A percentile compares a stretch with the other conserved stretches of the same genome.
phyloP scores from a whole-genome alignment of 2,329 filamentous ascomycete genomes.

The Fusarium buxicola region DNA sequence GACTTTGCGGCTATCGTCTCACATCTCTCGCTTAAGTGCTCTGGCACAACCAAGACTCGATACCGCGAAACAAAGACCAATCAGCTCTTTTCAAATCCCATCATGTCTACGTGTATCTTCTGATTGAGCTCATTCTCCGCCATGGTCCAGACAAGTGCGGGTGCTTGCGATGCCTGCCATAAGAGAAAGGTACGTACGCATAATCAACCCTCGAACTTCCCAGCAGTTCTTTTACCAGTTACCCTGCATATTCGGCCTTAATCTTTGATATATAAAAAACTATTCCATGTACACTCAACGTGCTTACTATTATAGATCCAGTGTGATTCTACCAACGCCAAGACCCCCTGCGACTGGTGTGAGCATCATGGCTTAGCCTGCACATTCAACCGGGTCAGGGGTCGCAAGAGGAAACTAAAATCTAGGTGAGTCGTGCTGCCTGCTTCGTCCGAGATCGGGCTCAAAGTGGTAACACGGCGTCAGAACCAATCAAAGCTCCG shows the following conservation, averaged over 20 bases:
- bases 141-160: constrained; percentile 36
- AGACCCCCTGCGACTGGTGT: constrained; percentile 40
- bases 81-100: not conserved
- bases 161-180: constrained; percentile 41
- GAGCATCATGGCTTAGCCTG: constrained; percentile 39
- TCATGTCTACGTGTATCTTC: constrained; percentile 1
- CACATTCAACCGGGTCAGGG: constrained; percentile 43
- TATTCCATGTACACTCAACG: not conserved
- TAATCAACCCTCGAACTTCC: not conserved
- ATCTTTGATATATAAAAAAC: not conserved
- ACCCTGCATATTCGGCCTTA: not conserved
- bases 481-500: constrained; percentile 28
- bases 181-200: constrained; percentile 40
- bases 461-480: not conserved
- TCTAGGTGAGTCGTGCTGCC: constrained; percentile 26
- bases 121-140: not conserved
- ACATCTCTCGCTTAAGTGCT: not conserved
- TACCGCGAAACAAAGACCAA: not conserved
- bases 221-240: not conserved
- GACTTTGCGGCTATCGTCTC: not conserved
- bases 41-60: constrained; percentile 6
- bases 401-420: constrained; percentile 34
- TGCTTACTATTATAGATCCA: constrained; percentile 31
- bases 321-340: constrained; percentile 26
- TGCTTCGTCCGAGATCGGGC: too few species aligned